Evolutionary conservation across 257 asterid genomes (phyloP).

Genomic region (Solanum sejunctum): DNA sequence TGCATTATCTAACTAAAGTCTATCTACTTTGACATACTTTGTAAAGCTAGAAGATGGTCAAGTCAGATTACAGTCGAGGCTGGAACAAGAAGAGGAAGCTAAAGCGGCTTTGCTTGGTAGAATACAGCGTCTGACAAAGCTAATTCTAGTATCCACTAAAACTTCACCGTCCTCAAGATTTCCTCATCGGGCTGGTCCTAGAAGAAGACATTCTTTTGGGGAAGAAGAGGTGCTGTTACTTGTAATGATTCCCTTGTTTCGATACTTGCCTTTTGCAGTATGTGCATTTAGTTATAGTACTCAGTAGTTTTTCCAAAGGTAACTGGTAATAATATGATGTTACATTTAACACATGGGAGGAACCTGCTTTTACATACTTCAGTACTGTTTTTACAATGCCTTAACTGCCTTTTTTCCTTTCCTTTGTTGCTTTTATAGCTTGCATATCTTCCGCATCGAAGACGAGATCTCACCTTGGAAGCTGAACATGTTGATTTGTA

Average conservation of each 20-base stretch:
- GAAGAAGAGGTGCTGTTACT: slow-evolving; percentile 81
- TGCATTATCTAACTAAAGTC: neutral
- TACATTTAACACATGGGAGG: neutral
- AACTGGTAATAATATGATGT: neutral
- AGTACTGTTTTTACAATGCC: neutral
- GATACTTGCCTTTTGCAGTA: slow-evolving; percentile 16
- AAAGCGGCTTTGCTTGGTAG: slow-evolving; percentile 96
- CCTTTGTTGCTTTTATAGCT: slow-evolving; percentile 38
- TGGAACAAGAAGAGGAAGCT: slow-evolving; percentile 99
- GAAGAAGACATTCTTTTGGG: slow-evolving; percentile 98
- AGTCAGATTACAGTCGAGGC: slow-evolving; percentile 88
- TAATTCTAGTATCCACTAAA: slow-evolving; percentile 92
- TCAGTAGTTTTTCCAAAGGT: neutral
- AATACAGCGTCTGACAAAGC: slow-evolving; percentile 89
- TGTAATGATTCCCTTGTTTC: neutral
- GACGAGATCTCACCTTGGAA: slow-evolving; percentile 79
- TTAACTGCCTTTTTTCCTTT: neutral
- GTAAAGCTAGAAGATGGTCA: slow-evolving; percentile 98
- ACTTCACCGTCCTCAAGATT: slow-evolving; percentile 65
- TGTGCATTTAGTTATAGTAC: neutral
- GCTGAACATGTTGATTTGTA: slow-evolving; percentile 60
- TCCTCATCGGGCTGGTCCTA: slow-evolving; percentile 58
- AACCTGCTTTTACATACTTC: neutral
- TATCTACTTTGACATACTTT: slow-evolving; percentile 19
- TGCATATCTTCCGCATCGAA: slow-evolving; percentile 98